Percentiles rank a stretch among this genome's conserved stretches.
Conservation (phyloP, 106 monocot genomes). For the Platanthera zijinensis region DNA sequence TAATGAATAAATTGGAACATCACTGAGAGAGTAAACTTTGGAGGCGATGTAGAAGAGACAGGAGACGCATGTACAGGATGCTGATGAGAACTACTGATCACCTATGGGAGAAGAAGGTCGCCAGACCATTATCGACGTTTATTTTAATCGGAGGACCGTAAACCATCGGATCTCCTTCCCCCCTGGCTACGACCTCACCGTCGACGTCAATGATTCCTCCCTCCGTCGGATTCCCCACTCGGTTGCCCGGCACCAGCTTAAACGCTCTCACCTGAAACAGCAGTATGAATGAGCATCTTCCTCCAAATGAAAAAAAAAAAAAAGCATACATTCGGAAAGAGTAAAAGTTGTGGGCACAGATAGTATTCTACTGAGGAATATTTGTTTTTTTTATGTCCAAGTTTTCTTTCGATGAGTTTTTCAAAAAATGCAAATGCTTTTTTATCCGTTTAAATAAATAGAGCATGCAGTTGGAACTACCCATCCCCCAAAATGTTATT, state of each 20-base stretch:
- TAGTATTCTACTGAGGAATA: too few species aligned
- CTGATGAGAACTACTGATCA: conserved; percentile 11
- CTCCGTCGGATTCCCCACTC: conserved; percentile 32
- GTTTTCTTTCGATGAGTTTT: too few species aligned
- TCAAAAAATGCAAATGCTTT: too few species aligned
- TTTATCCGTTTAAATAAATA: too few species aligned
- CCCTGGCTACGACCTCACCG: conserved; percentile 78
- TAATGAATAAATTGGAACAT: too few species aligned
- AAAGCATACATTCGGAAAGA: too few species aligned
- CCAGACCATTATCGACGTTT: conserved; percentile 60
- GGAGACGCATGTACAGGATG: background rate
- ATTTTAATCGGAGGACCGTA: conserved; percentile 61
- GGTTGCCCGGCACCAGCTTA: conserved; percentile 56
- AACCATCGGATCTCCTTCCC: conserved; percentile 55
- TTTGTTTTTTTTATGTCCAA: too few species aligned
- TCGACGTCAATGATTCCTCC: conserved; percentile 84
- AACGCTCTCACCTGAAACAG: conserved; percentile 72
- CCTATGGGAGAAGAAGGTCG: conserved; percentile 58
- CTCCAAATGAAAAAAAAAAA: background rate
- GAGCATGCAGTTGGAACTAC: too few species aligned
- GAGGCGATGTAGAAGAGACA: too few species aligned
- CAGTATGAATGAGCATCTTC: background rate
- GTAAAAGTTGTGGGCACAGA: too few species aligned
- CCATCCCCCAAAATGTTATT: too few species aligned
- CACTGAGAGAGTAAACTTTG: too few species aligned